Conservation (phyloP, 306 rosid genomes). For the Sindora glabra region DNA sequence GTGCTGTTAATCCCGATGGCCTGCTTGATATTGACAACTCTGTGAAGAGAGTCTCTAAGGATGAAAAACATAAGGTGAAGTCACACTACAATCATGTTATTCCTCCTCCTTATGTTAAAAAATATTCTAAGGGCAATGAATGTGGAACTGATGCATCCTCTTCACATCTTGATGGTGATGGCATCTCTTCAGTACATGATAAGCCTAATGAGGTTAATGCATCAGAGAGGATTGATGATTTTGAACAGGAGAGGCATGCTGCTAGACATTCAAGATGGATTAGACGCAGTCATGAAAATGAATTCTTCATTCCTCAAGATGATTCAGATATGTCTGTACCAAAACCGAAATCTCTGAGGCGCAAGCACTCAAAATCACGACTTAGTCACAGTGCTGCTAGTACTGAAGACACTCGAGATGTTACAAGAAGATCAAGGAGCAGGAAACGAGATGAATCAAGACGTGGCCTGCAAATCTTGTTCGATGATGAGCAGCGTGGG, state of each 20-base stretch:
- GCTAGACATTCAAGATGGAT: conserved; percentile 26
- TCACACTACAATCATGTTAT: conserved; percentile 41
- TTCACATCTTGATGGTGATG: conserved; percentile 17
- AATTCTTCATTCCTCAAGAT: conserved; percentile 18
- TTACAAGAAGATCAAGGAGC: conserved; percentile 55
- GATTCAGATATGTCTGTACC: conserved; percentile 30
- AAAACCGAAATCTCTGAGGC: conserved; percentile 59
- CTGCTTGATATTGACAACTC: conserved; percentile 21
- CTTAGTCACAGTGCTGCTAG: conserved; percentile 29
- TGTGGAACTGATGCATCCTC: conserved; percentile 20
- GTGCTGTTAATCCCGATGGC: conserved; percentile 27
- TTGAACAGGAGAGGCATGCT: conserved; percentile 41
- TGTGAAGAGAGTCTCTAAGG: conserved; percentile 35
- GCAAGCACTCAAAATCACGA: conserved; percentile 60
- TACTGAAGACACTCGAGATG: conserved; percentile 38
- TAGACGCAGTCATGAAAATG: conserved; percentile 40
- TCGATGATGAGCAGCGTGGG: conserved; percentile 55
- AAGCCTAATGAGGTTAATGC: conserved; percentile 28
- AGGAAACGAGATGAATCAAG: conserved; percentile 53
- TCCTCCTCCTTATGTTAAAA: conserved; percentile 89
- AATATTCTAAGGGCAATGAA: conserved; percentile 36
- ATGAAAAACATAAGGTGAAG: conserved; percentile 42
- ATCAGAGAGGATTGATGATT: conserved; percentile 29
- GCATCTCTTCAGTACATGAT: conserved; percentile 28
- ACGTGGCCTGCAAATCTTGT: conserved; percentile 68